These are phyloP conservation scores for Trebouxiophyceae sp. DNA, from an alignment of 163 green algal species.

Conservation along the genomic window DNA sequence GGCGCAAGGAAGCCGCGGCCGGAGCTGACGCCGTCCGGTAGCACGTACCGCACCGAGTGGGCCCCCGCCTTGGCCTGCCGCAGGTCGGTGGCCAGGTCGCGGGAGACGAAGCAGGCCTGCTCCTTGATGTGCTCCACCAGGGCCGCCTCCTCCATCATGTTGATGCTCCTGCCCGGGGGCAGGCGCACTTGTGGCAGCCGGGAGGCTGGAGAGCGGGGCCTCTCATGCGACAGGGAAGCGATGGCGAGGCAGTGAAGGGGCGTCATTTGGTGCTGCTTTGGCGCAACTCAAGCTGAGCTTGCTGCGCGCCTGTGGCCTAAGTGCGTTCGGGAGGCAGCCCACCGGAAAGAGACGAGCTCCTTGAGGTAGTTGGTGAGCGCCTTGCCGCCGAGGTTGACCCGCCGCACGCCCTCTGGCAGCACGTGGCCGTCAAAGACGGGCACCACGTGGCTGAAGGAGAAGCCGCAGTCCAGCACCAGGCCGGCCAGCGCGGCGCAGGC, in stretches of 20 bases:
- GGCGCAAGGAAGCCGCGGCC: slow-evolving; percentile 61
- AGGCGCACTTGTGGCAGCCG: background rate
- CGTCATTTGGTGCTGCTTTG: too few species aligned
- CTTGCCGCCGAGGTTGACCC: slow-evolving; percentile 94
- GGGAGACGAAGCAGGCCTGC: slow-evolving; percentile 72
- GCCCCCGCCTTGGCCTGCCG: background rate
- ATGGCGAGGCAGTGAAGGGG: too few species aligned
- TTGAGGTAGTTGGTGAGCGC: slow-evolving; percentile 97
- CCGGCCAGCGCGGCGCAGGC: slow-evolving; percentile 38
- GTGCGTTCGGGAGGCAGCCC: too few species aligned
- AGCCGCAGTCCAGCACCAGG: slow-evolving; percentile 92
- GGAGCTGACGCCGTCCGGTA: slow-evolving; percentile 88
- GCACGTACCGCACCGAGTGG: slow-evolving; percentile 71
- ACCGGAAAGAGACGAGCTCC: slow-evolving; percentile 91
- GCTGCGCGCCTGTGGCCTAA: too few species aligned
- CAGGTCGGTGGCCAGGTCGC: slow-evolving; percentile 65
- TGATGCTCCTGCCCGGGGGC: slow-evolving; percentile 54
- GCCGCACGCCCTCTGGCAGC: slow-evolving; percentile 45
- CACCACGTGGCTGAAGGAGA: slow-evolving; percentile 84
- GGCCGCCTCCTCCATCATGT: slow-evolving; percentile 93
- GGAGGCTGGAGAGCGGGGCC: too few species aligned
- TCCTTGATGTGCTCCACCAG: slow-evolving; percentile 95
- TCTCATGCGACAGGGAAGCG: too few species aligned
- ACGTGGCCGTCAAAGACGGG: slow-evolving; percentile 78
- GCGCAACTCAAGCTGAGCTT: too few species aligned